Evolutionary conservation across 169 alveolate genomes (phyloP).

Genomic region (Plasmodium billcollinsi): DNA sequence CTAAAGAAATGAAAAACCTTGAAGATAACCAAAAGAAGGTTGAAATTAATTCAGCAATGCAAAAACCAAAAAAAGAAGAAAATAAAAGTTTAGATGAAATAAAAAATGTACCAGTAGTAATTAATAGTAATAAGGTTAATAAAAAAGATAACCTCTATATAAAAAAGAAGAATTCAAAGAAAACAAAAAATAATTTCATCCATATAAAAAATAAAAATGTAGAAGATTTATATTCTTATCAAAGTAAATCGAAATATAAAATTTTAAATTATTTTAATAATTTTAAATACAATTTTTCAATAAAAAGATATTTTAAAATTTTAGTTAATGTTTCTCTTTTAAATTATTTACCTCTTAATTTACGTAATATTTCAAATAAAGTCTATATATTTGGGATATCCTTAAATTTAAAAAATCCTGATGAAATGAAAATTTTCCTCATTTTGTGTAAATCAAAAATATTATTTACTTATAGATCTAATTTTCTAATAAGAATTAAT

Average conservation of each 20-base stretch:
- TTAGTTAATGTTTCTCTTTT: conserved; percentile 44
- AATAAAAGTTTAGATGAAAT: neutral
- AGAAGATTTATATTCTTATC: conserved; percentile 11
- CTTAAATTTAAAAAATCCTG: conserved; percentile 47
- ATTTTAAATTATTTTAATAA: conserved; percentile 38
- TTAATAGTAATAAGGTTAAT: conserved; percentile 2
- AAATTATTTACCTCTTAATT: conserved; percentile 47
- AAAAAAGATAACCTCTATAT: neutral
- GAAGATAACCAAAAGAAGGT: too few relatives aligned
- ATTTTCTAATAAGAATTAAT: conserved; percentile 54
- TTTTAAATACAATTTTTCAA: conserved; percentile 42
- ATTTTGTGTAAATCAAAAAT: conserved; percentile 65
- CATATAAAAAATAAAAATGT: conserved; percentile 18
- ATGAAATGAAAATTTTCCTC: conserved; percentile 35
- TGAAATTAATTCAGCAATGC: too few relatives aligned
- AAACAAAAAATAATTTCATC: conserved; percentile 16
- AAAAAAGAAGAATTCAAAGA: neutral
- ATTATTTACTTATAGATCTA: conserved; percentile 67
- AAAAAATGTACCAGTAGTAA: neutral
- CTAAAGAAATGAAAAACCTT: too few relatives aligned
- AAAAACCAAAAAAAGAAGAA: neutral
- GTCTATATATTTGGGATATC: conserved; percentile 30
- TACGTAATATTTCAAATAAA: conserved; percentile 49
- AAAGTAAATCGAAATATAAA: conserved; percentile 35
- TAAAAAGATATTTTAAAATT: conserved; percentile 60